Base-by-base conservation (phyloP, 345 rosid species). In the Carallia brachiata region DNA sequence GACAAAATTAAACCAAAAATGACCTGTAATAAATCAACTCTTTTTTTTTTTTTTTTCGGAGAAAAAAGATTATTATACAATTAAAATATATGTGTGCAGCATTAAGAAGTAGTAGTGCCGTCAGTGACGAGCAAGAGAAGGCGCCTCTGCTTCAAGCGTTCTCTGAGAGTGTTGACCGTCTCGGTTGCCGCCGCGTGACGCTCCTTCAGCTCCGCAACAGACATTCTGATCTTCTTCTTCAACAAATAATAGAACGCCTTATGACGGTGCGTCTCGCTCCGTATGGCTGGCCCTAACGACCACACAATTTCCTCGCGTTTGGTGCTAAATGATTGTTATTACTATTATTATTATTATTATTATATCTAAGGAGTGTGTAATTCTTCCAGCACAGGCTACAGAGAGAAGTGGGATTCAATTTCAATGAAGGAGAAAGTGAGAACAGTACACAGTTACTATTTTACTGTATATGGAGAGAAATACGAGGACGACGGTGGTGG, bases 191-290 rank as follows among this genome's bases (percentile, higher is more conserved):
- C 81, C 40, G 81, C 73, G 85, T 89, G 98, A 58, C 91, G 92
- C 80, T 91, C 98, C 78, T 87, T 95, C 71, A 95, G 88, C 84
- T 95, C 97, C 57, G 87, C 70, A 50, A 86, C 93, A 17, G 99
- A 89, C 99, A 92, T 90, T 76, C 30, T 55, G 50, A 12, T 44
- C 10, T 44, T 44, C 50, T 44, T 44, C 40, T 32, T 32, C 34
- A 23, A 23, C 23, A 23, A 23, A 23, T 23, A 23, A 23, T 23
- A 23, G 23, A 23, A 23, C 50, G 50, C 50, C 50, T 44, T 32
- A 2, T 2, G 13, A 12, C 17, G 50, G 50, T 44, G 34, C 23
- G 23, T 23, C 15, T 2, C 48, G 4, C 48, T 40, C 48, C 13
- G 12, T 44, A 10, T 44, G 17, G 50, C 4, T 12, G 17, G 17